A percentile compares a stretch with the other conserved stretches of the same genome.
phyloP scores from a whole-genome alignment of 192 early-diverging fungal genomes.

The Geranomyces variabilis region DNA sequence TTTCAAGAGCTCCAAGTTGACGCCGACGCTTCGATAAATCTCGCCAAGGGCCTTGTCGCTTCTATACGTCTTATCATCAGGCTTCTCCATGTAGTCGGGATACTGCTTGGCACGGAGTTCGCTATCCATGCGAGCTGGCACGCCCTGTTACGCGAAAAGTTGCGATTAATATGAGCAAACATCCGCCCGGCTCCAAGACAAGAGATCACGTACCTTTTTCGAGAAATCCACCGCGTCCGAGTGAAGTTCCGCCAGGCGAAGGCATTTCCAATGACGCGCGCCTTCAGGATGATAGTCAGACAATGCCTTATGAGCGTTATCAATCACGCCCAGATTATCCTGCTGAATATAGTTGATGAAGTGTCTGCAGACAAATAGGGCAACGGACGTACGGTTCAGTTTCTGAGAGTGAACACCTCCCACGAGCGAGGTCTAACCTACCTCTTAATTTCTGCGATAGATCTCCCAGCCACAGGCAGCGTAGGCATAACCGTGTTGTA shows the following conservation, averaged over 20 bases:
- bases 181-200: too few species aligned
- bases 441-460: conserved; percentile 6
- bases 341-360: conserved; percentile 69
- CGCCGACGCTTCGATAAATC: conserved; percentile 54
- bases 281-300: conserved; percentile 57
- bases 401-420: conserved; percentile 20
- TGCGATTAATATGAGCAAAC: too few species aligned
- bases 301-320: conserved; percentile 67
- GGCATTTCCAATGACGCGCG: conserved; percentile 53
- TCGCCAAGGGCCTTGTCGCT: conserved; percentile 57
- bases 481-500: conserved; percentile 25
- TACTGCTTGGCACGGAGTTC: conserved; percentile 49
- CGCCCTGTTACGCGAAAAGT: conserved; percentile 21
- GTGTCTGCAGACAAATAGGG: too few species aligned
- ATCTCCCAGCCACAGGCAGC: neutral
- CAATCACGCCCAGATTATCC: conserved; percentile 70
- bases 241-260: conserved; percentile 66
- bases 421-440: too few species aligned
- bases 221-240: conserved; percentile 78
- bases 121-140: conserved; percentile 50
- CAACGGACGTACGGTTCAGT: too few species aligned
- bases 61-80: conserved; percentile 51
- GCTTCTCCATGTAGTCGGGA: conserved; percentile 79
- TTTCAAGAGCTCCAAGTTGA: conserved; percentile 50
- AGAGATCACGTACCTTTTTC: conserved; percentile 62